Conservation (phyloP, 1,139 yeast species). For the Suhomyces guaymorum region DNA sequence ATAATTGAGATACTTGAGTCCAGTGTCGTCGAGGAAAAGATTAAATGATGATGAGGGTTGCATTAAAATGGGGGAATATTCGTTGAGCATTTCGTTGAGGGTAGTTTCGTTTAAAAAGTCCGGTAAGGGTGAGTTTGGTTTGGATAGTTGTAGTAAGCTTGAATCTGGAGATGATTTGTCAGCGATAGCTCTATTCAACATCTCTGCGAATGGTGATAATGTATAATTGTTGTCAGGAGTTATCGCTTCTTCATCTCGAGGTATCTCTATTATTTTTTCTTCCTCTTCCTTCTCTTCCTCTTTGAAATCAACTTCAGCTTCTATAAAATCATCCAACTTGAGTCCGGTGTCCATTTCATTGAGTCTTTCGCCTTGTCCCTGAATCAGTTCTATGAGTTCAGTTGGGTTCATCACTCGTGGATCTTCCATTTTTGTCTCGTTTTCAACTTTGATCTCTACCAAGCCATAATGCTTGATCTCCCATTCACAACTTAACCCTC, state of each 20-base stretch:
- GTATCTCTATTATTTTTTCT: neutral
- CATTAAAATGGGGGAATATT: conserved; percentile 9
- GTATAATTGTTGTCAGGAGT: too few relatives aligned
- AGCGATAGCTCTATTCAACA: too few relatives aligned
- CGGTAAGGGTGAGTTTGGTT: conserved; percentile 6
- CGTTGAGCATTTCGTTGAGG: conserved; percentile 5
- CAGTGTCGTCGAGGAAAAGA: conserved; percentile 15
- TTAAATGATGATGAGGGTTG: conserved; percentile 15
- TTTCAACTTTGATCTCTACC: conserved; percentile 6
- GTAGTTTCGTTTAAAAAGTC: conserved; percentile 6
- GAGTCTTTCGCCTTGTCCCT: conserved; percentile 5
- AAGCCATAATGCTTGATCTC: conserved; percentile 13
- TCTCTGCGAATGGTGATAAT: too few relatives aligned
- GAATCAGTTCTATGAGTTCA: conserved; percentile 9
- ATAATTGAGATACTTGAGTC: conserved; percentile 14
- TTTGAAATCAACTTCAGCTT: neutral
- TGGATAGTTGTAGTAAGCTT: too few relatives aligned
- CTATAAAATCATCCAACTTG: neutral
- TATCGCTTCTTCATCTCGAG: neutral
- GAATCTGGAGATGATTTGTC: too few relatives aligned
- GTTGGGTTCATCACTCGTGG: conserved; percentile 6
- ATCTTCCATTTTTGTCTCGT: conserved; percentile 3
- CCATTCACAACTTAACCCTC: conserved; percentile 38
- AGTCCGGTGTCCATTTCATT: conserved; percentile 2
- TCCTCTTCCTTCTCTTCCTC: too few relatives aligned